A percentile compares a stretch with the other conserved stretches of the same genome.
phyloP scores from a whole-genome alignment of 495 filamentous ascomycete genomes.

The Halenospora varia region DNA sequence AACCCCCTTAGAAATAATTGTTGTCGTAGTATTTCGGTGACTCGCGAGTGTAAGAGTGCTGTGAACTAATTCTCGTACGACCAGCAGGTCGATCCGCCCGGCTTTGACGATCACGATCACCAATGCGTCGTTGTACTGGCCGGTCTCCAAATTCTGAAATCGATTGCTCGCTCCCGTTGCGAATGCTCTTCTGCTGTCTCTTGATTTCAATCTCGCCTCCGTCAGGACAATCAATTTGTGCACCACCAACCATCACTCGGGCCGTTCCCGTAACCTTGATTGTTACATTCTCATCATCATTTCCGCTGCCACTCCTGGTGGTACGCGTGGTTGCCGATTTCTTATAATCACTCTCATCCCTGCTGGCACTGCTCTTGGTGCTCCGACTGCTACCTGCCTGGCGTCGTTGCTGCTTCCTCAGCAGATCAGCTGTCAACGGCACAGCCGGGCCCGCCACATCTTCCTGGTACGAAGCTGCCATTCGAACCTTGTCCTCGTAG shows the following conservation, averaged over 20 bases:
- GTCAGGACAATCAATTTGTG: slow-evolving; percentile 48
- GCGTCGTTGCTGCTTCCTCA: slow-evolving; percentile 39
- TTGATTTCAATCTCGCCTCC: slow-evolving; percentile 50
- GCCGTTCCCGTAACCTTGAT: slow-evolving; percentile 38
- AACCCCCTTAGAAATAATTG: slow-evolving; percentile 9
- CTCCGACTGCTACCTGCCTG: slow-evolving; percentile 41
- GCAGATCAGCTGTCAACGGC: slow-evolving; percentile 44
- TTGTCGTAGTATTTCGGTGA: slow-evolving; percentile 13
- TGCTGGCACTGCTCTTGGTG: slow-evolving; percentile 47
- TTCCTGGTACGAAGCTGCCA: slow-evolving; percentile 46
- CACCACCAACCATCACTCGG: slow-evolving; percentile 34
- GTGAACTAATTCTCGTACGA: slow-evolving; percentile 11
- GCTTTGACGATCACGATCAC: slow-evolving; percentile 21
- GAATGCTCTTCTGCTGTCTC: slow-evolving; percentile 18
- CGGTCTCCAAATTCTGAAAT: slow-evolving; percentile 20
- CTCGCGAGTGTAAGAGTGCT: slow-evolving; percentile 15
- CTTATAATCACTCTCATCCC: slow-evolving; percentile 53
- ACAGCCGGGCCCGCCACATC: slow-evolving; percentile 38
- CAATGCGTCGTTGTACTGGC: neutral
- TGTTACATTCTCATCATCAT: slow-evolving; percentile 46
- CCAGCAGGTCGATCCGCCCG: slow-evolving; percentile 12
- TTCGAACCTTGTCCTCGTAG: slow-evolving; percentile 45
- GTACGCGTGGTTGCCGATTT: slow-evolving; percentile 51
- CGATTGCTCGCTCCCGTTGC: slow-evolving; percentile 18
- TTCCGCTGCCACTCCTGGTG: slow-evolving; percentile 40